Evolutionary conservation across 805 yeast species (phyloP).

Genomic region (Candida maesae): DNA sequence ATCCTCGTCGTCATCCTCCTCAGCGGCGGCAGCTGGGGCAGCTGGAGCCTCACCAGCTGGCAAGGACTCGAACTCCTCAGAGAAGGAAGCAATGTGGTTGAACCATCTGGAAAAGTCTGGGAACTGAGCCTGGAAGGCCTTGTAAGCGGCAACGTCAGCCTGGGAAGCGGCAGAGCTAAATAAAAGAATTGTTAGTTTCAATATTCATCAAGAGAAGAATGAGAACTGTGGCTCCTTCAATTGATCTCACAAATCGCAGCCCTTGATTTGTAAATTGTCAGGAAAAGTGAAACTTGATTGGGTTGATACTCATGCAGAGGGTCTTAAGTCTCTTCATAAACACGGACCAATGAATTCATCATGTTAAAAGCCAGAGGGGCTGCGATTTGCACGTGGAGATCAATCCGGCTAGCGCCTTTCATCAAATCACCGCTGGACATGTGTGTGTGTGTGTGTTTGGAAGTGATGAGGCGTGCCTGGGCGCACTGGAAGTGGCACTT

Average conservation of each 20-base stretch:
- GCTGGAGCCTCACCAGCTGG: conserved; percentile 64
- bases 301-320: conserved; percentile 89
- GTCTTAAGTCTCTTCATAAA: conserved; percentile 97
- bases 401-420: too few relatives aligned
- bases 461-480: too few relatives aligned
- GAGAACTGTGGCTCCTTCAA: too few relatives aligned
- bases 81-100: conserved; percentile 94
- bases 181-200: conserved; percentile 16
- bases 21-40: conserved; percentile 41
- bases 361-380: conserved; percentile 30
- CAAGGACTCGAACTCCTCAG: conserved; percentile 75
- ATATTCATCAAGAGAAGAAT: too few relatives aligned
- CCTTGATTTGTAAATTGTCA: conserved; percentile 30
- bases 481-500: conserved; percentile 40
- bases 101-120: conserved; percentile 98
- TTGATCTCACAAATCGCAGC: too few relatives aligned
- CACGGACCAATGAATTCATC: conserved; percentile 92
- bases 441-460: too few relatives aligned
- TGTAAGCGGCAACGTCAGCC: conserved; percentile 92
- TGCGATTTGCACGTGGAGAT: neutral
- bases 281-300: conserved; percentile 40
- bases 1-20: conserved; percentile 77
- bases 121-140: conserved; percentile 88
- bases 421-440: too few relatives aligned
- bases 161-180: conserved; percentile 82